Evolutionary conservation across 208 protist species (phyloP).

Genomic region (Leishmania martiniquensis): DNA sequence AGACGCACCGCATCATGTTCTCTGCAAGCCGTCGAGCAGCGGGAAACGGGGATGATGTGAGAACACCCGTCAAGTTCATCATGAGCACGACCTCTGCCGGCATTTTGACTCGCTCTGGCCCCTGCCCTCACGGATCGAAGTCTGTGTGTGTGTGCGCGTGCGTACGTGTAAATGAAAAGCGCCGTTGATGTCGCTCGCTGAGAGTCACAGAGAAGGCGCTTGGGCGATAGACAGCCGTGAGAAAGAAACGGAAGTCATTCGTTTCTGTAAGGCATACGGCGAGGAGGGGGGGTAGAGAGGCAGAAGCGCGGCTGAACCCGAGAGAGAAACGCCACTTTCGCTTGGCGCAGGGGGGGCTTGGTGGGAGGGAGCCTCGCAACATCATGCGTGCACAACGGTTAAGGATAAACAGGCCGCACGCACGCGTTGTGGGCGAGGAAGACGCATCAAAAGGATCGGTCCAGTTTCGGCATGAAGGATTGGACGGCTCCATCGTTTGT

Average conservation of each 20-base stretch:
- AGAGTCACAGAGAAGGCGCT: background rate
- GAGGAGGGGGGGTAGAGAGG: background rate
- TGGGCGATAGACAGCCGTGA: background rate
- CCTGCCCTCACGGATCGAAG: background rate
- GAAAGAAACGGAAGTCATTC: background rate
- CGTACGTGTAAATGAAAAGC: background rate
- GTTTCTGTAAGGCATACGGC: background rate
- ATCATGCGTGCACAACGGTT: background rate
- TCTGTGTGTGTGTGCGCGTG: background rate
- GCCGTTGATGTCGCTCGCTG: background rate
- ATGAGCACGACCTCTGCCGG: slow-evolving; percentile 78
- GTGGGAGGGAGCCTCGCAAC: background rate
- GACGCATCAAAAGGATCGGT: background rate
- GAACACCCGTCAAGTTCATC: slow-evolving; percentile 74
- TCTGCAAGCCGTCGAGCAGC: slow-evolving; percentile 68
- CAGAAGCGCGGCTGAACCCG: background rate
- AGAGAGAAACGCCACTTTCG: background rate
- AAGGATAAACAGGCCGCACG: background rate
- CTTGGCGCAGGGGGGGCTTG: background rate
- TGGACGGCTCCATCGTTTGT: no score
- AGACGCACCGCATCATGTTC: slow-evolving; percentile 75
- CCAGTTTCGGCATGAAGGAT: no score
- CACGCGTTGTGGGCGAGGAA: background rate
- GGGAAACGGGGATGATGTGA: slow-evolving; percentile 70
- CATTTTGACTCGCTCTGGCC: slow-evolving; percentile 29